Base-by-base conservation (phyloP, 192 early-diverging fungal species). In the Mortierella hygrophila region DNA sequence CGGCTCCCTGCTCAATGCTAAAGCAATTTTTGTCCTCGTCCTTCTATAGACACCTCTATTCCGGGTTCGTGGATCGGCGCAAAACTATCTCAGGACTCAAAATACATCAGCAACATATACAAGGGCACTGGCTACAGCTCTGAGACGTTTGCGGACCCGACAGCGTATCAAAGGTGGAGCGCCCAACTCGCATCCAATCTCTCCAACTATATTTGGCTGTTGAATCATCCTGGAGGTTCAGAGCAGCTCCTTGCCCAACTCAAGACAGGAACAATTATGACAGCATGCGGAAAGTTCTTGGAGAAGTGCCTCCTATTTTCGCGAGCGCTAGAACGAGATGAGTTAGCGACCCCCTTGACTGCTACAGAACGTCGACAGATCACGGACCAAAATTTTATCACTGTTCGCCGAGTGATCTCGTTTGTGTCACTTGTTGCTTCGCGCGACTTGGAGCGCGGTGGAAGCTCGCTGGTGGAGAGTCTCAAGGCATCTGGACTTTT, bases 141-240 rank as follows among this genome's bases (percentile, higher is more conserved):
- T 37, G 70, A 72, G 65, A 77, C 70, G 20, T 75, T 80, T 75
- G n/a, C 63, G 0, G 68, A 70, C 21, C 71, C 77, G 11, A 29
- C 32, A 20, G 57, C 57, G 1, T 80, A 86, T 57, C 71, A 82
- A 38, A 82, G 70, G 57, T 89, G 88, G 83, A 86, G 88, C 37
- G 54, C 71, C 0, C 83, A 78, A n/a, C 72, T 89, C 3, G 83
- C 84, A 1, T 82, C 83, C 9, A 42, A 70, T 16, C 69, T 89
- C 3, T 65, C 77, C 1, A 89, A 85, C 72, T 89, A 80, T 54
- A 86, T 75, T 3, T 89, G 88, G 88, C 65, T 89, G 23, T 57
- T 86, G 38, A 79, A 75, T 1, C 80, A 86, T 21, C 44, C 72
- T 32, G 72, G 80, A 65, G 68, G 29, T 68, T 40, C 83, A 29